Percentiles rank a stretch among this genome's conserved stretches.
Conservation (phyloP, 106 monocot genomes). For the Acorus gramineus region DNA sequence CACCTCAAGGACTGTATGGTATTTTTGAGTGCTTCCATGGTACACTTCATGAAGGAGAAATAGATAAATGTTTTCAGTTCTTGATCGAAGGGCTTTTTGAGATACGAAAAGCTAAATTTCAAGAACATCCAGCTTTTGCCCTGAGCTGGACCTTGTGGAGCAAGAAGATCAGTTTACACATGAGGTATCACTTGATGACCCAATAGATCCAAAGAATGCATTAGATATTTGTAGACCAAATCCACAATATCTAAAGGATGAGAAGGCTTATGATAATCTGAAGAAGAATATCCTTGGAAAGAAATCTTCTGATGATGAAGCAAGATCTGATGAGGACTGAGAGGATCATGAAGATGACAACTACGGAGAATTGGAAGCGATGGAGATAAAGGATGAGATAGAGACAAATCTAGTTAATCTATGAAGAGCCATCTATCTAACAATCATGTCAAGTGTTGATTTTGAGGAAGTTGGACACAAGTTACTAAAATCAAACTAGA, state of each 20-base stretch:
- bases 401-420: conserved; percentile 92
- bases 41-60: conserved; percentile 93
- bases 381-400: conserved; percentile 83
- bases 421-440: conserved; percentile 85
- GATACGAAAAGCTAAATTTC: conserved; percentile 85
- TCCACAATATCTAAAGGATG: conserved; percentile 68
- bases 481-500: conserved; percentile 91
- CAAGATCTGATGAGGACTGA: conserved; percentile 48
- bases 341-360: conserved; percentile 30
- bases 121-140: conserved; percentile 80
- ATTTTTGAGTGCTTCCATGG: conserved; percentile 94
- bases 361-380: conserved; percentile 38
- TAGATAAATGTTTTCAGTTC: conserved; percentile 89
- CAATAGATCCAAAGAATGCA: conserved; percentile 74
- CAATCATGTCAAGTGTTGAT: conserved; percentile 98
- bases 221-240: conserved; percentile 57
- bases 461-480: conserved; percentile 99
- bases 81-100: conserved; percentile 95
- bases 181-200: conserved; percentile 73
- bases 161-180: conserved; percentile 82
- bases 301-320: conserved; percentile 76
- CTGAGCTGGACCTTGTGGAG: conserved; percentile 85
- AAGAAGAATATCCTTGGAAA: conserved; percentile 75
- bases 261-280: conserved; percentile 84
- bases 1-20: conserved; percentile 78